Percentiles rank a stretch among this genome's conserved stretches.
Evolutionary conservation across 192 early-diverging fungal species (phyloP).

Genomic region (Coemansia sp.): DNA sequence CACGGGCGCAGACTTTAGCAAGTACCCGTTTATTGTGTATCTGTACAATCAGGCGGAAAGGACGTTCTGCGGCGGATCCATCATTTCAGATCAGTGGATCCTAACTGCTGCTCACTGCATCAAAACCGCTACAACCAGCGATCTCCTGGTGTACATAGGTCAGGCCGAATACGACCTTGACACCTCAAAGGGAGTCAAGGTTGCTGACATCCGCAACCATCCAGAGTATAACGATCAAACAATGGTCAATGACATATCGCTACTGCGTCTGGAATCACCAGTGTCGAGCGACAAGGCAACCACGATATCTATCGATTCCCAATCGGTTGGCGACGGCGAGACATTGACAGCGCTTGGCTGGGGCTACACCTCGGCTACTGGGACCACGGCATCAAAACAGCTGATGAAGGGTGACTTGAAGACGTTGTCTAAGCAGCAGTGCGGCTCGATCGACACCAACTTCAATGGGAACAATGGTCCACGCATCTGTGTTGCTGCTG

Average conservation of each 20-base stretch:
- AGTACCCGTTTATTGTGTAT: constrained; percentile 52
- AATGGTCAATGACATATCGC: constrained; percentile 55
- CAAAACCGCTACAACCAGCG: constrained; percentile 17
- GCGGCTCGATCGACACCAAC: constrained; percentile 39
- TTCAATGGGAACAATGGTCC: constrained; percentile 47
- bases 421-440: constrained; percentile 32
- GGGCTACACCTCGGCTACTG: constrained; percentile 39
- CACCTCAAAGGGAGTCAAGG: constrained; percentile 22
- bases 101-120: constrained; percentile 58
- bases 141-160: constrained; percentile 41
- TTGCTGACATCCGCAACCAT: constrained; percentile 36
- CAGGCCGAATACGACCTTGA: constrained; percentile 32
- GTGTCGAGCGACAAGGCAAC: constrained; percentile 19
- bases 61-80: constrained; percentile 51
- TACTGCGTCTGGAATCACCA: constrained; percentile 24
- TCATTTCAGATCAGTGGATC: constrained; percentile 49
- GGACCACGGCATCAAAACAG: constrained; percentile 28
- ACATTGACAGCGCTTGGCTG: constrained; percentile 48
- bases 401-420: constrained; percentile 35
- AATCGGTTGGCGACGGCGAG: constrained; percentile 35
- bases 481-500: constrained; percentile 45
- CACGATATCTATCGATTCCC: constrained; percentile 25
- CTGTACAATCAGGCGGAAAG: constrained; percentile 32
- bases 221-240: constrained; percentile 51
- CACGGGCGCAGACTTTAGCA: constrained; percentile 18